Evolutionary conservation across 2,329 filamentous ascomycete species (phyloP).

Genomic region (Ophiostoma novo-ulmi): DNA sequence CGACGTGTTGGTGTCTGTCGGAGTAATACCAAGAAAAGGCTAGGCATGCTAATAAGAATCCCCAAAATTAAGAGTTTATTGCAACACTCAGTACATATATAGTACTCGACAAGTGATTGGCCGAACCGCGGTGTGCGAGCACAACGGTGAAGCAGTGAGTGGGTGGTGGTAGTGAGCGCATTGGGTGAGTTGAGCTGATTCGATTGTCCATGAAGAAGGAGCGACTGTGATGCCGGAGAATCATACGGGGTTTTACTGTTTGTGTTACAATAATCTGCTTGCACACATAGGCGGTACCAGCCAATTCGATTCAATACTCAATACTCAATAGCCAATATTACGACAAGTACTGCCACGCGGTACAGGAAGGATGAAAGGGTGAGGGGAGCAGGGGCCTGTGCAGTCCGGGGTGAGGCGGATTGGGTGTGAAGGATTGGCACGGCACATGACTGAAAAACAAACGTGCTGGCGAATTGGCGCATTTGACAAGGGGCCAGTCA

Average conservation of each 20-base stretch:
- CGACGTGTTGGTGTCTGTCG: not conserved
- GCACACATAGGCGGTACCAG: too few relatives aligned
- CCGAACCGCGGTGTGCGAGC: not conserved
- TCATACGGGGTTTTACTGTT: not conserved
- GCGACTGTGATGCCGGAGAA: not conserved
- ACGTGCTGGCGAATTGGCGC: not conserved
- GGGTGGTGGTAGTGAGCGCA: not conserved
- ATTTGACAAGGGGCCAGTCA: too few relatives aligned
- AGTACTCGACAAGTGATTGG: not conserved
- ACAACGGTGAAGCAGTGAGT: not conserved
- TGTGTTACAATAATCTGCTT: too few relatives aligned
- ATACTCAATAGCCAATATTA: too few relatives aligned
- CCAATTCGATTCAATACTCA: too few relatives aligned
- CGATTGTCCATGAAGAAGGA: not conserved
- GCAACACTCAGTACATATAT: too few relatives aligned
- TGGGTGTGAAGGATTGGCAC: not conserved
- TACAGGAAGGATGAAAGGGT: not conserved
- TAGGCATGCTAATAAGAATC: not conserved
- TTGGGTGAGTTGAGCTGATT: not conserved
- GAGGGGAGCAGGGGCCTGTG: conserved; percentile 4
- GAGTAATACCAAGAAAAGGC: not conserved
- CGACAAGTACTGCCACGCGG: too few relatives aligned
- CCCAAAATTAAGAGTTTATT: too few relatives aligned
- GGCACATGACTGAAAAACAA: conserved; percentile 8
- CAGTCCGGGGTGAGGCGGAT: not conserved